Base-by-base conservation (phyloP, 1,284 basidiomycete genomes). In the Moesziomyces parantarcticus region DNA sequence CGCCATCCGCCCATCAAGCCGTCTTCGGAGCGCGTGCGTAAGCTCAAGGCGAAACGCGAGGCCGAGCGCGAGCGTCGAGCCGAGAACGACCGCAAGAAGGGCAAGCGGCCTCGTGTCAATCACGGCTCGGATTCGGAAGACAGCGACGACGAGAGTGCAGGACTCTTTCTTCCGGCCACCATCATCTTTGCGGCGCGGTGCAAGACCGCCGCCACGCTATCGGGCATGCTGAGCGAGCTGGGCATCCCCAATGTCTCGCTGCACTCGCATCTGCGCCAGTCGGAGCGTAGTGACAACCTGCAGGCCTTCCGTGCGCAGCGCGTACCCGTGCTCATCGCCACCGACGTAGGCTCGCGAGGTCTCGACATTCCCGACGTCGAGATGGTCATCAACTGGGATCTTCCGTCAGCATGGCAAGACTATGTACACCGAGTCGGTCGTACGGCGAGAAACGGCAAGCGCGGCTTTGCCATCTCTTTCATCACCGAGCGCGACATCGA, bases 301-400 rank as follows among this genome's bases (percentile, higher is more conserved):
- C 89, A 90, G 5, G 85, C 92, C n/a, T 99, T 99, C 86, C 89
- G 93, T 57, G 90, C 92, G 0, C 90, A 88, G 32, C 68, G 69
- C 16, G 77, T 78, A 1, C 77, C 77, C 6, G 62, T 84, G 5
- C 71, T 84, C 22, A 69, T 84, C 7, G 76, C 83, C 21, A 84
- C 83, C 21, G 83, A 84, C 53, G 76, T 84, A 7, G 83, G 82
- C 29, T 82, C 80, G 18, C 75, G 83, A 18, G 83, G 83, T 25
- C 69, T 84, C 50, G 83, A 84, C 57, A 76, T 84, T 16, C 83
- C 83, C 13, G 89, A 95, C 55, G 91, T 98, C 36, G 94, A 94
- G 3, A 91, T 99, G 45, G 87, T 99, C 29, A 88, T 99, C 51
- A 99, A 99, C 78, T 99, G 94, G 94, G 97, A 99, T 84, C 84